phyloP scores from a whole-genome alignment of 2,329 filamentous ascomycete species.

The Verticillium nonalfalfae region DNA sequence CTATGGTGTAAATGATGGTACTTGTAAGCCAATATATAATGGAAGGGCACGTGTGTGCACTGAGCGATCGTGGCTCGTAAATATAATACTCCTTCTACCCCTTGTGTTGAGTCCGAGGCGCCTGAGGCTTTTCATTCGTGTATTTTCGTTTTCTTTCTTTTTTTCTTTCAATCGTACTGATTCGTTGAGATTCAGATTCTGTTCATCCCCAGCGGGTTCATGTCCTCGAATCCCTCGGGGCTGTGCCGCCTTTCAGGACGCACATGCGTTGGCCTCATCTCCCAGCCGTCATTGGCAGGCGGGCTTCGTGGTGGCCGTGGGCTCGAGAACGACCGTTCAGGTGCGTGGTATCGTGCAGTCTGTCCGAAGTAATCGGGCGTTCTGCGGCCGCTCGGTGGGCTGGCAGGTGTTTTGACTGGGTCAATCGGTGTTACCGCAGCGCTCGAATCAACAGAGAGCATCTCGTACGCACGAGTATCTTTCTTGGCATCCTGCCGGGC shows the following conservation, averaged over 20 bases:
- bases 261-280: conserved; percentile 33
- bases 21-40: not conserved
- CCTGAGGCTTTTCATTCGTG: not conserved
- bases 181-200: conserved; percentile 31
- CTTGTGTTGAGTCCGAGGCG: not conserved
- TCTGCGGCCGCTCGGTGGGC: conserved; percentile 29
- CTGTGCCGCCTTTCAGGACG: conserved; percentile 16
- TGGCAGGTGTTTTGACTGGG: conserved; percentile 26
- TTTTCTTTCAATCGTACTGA: conserved; percentile 3
- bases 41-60: conserved; percentile 2
- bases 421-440: conserved; percentile 45
- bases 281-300: conserved; percentile 25
- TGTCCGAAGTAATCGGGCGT: conserved; percentile 51
- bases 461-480: conserved; percentile 70
- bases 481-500: conserved; percentile 57
- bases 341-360: conserved; percentile 47
- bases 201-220: conserved; percentile 53
- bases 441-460: conserved; percentile 59
- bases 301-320: conserved; percentile 39
- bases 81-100: not conserved
- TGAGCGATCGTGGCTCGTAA: not conserved
- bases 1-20: not conserved
- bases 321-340: conserved; percentile 49
- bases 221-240: conserved; percentile 26
- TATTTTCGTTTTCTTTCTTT: conserved; percentile 1